Evolutionary conservation across 768 basidiomycete genomes (phyloP), one percentile per base, ranked within the genome.

Genomic region (Rhodosporidiobolus odoratus): DNA sequence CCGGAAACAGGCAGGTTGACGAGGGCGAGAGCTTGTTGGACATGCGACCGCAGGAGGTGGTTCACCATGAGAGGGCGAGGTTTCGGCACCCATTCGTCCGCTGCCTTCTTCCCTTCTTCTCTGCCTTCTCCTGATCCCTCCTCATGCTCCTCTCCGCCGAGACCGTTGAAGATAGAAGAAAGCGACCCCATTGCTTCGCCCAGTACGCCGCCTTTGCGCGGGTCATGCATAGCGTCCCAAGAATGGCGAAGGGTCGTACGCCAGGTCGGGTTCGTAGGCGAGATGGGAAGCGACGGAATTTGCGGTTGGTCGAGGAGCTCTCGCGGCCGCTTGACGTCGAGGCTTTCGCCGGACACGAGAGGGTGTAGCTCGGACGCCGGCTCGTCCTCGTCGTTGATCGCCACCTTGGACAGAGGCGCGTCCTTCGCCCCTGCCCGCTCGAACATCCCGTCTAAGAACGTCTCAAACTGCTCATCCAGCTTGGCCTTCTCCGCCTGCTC

Each of bases 21-120:
- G 16, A 8, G 13, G 50, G 10, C 30, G 34, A 65, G 4, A 30
- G 53, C 32, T 34, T 54, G 17, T 16, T 23, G 10, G 35, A 65
- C 19, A 23, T 65, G 43, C 4, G 17, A 21, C 16, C 63, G 63
- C 6, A 65, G 27, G 45, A 38, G 56, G 43, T 45, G 54, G 53
- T 43, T n/a, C 1, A 25, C 63, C 54, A 65, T 65, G 41, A 65
- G 40, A 34, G 40, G 63, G 30, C 45, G 23, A 23, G 54, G 41
- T 5, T n/a, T 6, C 2, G 63, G 63, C 17, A 13, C 5, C 41
- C 53, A 47, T 9, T 37, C 40, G 23, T 0, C 10, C 23, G 13
- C 5, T 7, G 4, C 41, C 30, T 34, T 41, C 48, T 50, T n/a
- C 12, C 48, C 48, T 30, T 45, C 53, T 25, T 64, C 62, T n/a